Evolutionary conservation across 2,329 filamentous ascomycete genomes (phyloP).

Genomic region (Fusarium globosum): DNA sequence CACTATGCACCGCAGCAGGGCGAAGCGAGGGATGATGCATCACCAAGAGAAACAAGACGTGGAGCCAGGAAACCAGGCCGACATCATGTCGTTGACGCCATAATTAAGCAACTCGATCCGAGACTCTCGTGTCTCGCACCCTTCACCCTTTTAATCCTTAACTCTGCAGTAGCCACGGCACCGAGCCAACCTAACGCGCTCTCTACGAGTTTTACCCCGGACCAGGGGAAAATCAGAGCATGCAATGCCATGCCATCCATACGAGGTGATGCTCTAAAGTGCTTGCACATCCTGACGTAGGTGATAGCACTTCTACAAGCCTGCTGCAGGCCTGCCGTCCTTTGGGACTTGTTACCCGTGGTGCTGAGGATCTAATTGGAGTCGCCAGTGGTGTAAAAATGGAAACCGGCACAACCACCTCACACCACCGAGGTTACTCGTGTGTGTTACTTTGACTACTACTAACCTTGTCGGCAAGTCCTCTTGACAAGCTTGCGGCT

Average conservation of each 20-base stretch:
- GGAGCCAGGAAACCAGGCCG: conserved; percentile 11
- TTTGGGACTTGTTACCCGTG: conserved; percentile 18
- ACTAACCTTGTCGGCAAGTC: neutral
- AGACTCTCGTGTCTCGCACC: conserved; percentile 37
- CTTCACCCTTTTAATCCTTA: conserved; percentile 25
- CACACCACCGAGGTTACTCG: conserved; percentile 12
- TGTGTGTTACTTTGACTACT: neutral
- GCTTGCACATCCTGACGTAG: conserved; percentile 39
- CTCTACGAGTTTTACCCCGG: conserved; percentile 8
- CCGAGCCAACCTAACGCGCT: conserved; percentile 23
- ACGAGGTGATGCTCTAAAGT: conserved; percentile 33
- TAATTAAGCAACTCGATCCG: conserved; percentile 33
- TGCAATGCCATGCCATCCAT: neutral
- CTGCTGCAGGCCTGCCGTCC: conserved; percentile 29
- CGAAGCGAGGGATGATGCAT: conserved; percentile 39
- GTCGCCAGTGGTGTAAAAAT: conserved; percentile 20
- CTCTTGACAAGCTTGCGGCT: conserved; percentile 23
- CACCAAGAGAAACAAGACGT: conserved; percentile 25
- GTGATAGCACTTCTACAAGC: conserved; percentile 37
- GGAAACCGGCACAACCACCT: conserved; percentile 2
- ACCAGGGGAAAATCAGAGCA: conserved; percentile 14
- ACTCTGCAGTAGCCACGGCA: conserved; percentile 27
- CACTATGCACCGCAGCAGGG: conserved; percentile 30
- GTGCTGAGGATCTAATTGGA: conserved; percentile 26
- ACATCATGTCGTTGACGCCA: conserved; percentile 30